These are phyloP conservation scores for Tubosaeta sp. DNA, from an alignment of 768 basidiomycete species.

Conservation along the genomic window DNA sequence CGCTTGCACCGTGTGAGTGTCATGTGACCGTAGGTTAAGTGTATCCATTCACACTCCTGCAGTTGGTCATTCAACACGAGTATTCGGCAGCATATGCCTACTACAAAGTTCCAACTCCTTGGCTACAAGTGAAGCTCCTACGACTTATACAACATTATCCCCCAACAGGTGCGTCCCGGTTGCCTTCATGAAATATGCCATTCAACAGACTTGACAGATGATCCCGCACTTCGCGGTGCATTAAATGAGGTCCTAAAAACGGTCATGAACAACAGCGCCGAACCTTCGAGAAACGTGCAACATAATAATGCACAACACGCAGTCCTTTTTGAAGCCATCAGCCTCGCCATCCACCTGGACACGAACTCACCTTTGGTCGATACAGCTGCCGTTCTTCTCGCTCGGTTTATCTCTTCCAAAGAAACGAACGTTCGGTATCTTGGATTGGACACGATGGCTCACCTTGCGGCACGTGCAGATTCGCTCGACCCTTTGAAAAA, in stretches of 20 bases:
- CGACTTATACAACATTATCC: constrained; percentile 94
- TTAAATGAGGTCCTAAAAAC: constrained; percentile 83
- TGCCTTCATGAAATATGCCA: background rate
- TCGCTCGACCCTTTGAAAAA: constrained; percentile 89
- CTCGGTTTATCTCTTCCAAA: constrained; percentile 94
- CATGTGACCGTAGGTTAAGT: background rate
- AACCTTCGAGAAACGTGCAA: constrained; percentile 90
- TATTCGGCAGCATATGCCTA: constrained; percentile 89
- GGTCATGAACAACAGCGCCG: constrained; percentile 87
- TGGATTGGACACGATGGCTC: constrained; percentile 96
- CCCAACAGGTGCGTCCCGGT: constrained; percentile 66
- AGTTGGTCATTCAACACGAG: constrained; percentile 92
- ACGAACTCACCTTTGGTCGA: constrained; percentile 84
- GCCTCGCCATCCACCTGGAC: constrained; percentile 94
- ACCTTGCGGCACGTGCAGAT: constrained; percentile 91
- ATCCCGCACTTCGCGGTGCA: constrained; percentile 70
- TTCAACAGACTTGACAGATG: constrained; percentile 50
- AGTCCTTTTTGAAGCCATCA: constrained; percentile 96
- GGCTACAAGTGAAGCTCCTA: constrained; percentile 95
- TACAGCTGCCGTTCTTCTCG: constrained; percentile 85
- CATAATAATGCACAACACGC: constrained; percentile 99
- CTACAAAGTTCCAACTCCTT: constrained; percentile 96
- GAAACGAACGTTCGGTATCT: constrained; percentile 99
- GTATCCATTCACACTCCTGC: constrained; percentile 5
- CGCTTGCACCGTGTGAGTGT: constrained; percentile 69